Percentiles rank a stretch among this genome's conserved stretches.
Conservation (phyloP, 345 rosid genomes). For the Acer campestre region DNA sequence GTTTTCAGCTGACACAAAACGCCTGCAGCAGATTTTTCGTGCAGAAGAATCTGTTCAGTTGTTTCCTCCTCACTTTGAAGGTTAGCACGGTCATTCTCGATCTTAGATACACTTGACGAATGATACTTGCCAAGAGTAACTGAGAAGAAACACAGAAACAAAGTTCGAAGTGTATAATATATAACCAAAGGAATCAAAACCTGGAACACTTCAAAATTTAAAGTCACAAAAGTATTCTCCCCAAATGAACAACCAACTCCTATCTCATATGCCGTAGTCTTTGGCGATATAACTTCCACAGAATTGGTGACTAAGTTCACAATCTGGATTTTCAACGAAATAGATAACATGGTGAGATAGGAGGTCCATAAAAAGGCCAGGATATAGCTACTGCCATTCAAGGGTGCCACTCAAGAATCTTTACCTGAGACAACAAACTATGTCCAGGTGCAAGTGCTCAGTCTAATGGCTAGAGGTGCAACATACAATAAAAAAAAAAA, state of each 20-base stretch:
- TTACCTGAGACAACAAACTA: not conserved
- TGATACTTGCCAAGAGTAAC: slow-evolving; percentile 64
- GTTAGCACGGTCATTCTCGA: slow-evolving; percentile 30
- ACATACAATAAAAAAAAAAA: not conserved
- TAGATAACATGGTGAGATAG: not conserved
- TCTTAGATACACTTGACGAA: slow-evolving; percentile 34
- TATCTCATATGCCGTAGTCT: not conserved
- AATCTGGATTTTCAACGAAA: not conserved
- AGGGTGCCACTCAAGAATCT: not conserved
- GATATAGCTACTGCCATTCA: not conserved
- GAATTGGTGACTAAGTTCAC: not conserved
- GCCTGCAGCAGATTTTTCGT: slow-evolving; percentile 74
- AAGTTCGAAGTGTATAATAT: slow-evolving; percentile 9
- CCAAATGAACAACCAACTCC: not conserved
- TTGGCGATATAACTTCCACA: not conserved
- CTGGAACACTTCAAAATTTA: not conserved
- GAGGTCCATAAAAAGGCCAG: not conserved
- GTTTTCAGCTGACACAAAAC: slow-evolving; percentile 57
- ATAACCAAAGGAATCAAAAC: not conserved
- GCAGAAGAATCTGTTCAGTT: slow-evolving; percentile 53
- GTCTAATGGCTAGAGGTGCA: not conserved
- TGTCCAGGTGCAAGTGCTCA: not conserved
- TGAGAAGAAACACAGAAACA: slow-evolving; percentile 30
- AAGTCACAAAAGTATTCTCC: not conserved
- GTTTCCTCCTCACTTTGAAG: slow-evolving; percentile 62